Conservation (phyloP, 257 asterid species). For the Penstemon davidsonii region DNA sequence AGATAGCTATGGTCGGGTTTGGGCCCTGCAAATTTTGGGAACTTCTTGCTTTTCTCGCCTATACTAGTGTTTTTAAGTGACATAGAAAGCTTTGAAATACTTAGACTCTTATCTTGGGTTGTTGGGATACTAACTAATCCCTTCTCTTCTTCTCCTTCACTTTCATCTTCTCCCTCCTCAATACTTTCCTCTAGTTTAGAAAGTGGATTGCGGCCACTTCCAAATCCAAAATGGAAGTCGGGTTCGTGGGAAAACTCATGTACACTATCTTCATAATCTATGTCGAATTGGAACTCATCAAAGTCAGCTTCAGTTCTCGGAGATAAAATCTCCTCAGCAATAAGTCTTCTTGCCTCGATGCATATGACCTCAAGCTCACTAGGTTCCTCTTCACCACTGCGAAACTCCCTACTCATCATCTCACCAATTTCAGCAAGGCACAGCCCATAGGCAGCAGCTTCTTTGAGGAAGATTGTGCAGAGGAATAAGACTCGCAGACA, state of each 20-base stretch:
- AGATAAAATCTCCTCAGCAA: slow-evolving; percentile 53
- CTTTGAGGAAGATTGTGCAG: slow-evolving; percentile 82
- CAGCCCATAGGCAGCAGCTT: slow-evolving; percentile 76
- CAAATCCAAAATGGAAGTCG: slow-evolving; percentile 56
- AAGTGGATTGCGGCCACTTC: slow-evolving; percentile 59
- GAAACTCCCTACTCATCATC: slow-evolving; percentile 95
- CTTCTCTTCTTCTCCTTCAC: slow-evolving; percentile 50
- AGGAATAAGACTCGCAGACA: slow-evolving; percentile 78
- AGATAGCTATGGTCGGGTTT: slow-evolving; percentile 45
- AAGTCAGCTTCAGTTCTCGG: slow-evolving; percentile 48
- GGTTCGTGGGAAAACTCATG: slow-evolving; percentile 22
- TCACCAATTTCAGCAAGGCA: slow-evolving; percentile 97
- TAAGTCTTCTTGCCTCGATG: slow-evolving; percentile 74
- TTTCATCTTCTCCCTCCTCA: slow-evolving; percentile 73
- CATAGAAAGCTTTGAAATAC: slow-evolving; percentile 51
- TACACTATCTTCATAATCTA: slow-evolving; percentile 73
- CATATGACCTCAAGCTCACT: slow-evolving; percentile 92
- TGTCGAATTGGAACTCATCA: slow-evolving; percentile 65
- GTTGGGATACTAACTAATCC: slow-evolving; percentile 26
- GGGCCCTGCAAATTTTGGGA: slow-evolving; percentile 44
- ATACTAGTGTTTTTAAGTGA: slow-evolving; percentile 57
- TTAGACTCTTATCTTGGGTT: slow-evolving; percentile 29
- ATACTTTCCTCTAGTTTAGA: slow-evolving; percentile 64
- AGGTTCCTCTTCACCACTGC: slow-evolving; percentile 89
- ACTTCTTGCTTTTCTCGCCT: slow-evolving; percentile 62